Percentiles rank a stretch among this genome's conserved stretches.
Evolutionary conservation across 148 eudicot species (phyloP).

Genomic region (Spergularia bocconei): DNA sequence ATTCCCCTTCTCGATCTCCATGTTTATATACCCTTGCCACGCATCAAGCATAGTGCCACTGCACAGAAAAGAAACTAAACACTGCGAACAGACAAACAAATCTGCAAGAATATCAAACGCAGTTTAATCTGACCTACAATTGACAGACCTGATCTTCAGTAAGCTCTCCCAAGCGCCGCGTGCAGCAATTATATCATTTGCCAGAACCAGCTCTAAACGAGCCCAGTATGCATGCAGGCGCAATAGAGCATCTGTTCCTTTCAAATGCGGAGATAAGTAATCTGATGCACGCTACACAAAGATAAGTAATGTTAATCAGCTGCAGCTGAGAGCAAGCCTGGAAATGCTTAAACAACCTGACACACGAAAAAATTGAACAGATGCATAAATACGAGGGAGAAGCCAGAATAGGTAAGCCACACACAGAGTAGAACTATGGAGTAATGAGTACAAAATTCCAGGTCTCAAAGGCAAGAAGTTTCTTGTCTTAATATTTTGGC

Average conservation of each 20-base stretch:
- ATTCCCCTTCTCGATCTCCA: constrained; percentile 73
- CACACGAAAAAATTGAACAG: neutral
- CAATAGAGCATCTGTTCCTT: constrained; percentile 62
- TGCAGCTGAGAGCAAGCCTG: neutral
- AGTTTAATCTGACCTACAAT: constrained; percentile 3
- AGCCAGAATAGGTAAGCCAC: neutral
- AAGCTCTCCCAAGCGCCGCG: constrained; percentile 98
- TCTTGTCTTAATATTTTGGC: neutral
- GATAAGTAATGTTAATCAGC: constrained; percentile 19
- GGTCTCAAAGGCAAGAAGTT: constrained; percentile 5
- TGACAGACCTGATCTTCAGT: constrained; percentile 65
- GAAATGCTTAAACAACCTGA: neutral
- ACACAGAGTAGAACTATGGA: neutral
- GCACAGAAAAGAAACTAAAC: constrained; percentile 9
- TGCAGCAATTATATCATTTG: constrained; percentile 73
- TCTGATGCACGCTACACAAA: constrained; percentile 77
- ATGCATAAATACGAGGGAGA: neutral
- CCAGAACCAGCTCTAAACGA: constrained; percentile 58
- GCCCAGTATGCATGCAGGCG: constrained; percentile 85
- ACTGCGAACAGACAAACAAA: neutral
- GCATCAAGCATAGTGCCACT: constrained; percentile 81
- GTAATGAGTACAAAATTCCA: neutral
- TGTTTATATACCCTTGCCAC: constrained; percentile 79
- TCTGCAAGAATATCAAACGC: neutral
- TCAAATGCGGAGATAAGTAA: constrained; percentile 62